Evolutionary conservation across 208 protist species (phyloP).

Genomic region (Lotmaria passim): DNA sequence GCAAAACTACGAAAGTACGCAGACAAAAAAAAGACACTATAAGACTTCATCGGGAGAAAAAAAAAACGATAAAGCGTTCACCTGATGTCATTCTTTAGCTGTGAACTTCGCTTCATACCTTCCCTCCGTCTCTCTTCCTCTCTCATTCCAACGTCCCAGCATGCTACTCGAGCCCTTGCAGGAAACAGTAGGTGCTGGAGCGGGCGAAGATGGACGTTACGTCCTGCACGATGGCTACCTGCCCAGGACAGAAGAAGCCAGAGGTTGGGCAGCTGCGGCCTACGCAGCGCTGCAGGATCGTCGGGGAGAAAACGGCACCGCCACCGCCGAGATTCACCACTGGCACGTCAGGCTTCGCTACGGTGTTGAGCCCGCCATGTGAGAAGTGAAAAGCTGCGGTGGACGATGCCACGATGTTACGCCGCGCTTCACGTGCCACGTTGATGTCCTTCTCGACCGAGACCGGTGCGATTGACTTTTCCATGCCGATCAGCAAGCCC

Average conservation of each 20-base stretch:
- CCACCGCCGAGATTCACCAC: constrained; percentile 64
- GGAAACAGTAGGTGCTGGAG: constrained; percentile 77
- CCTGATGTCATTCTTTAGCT: too few species aligned
- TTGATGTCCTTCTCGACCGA: constrained; percentile 78
- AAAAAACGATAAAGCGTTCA: too few species aligned
- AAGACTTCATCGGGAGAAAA: too few species aligned
- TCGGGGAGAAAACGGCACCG: constrained; percentile 61
- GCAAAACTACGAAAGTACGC: too few species aligned
- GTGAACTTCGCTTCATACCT: too few species aligned
- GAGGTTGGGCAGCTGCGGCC: constrained; percentile 67
- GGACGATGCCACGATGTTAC: constrained; percentile 73
- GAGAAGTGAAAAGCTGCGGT: constrained; percentile 84
- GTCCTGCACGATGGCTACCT: constrained; percentile 63
- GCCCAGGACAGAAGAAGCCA: constrained; percentile 79
- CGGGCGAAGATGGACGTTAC: constrained; percentile 65
- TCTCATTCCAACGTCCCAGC: background rate
- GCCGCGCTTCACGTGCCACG: constrained; percentile 70
- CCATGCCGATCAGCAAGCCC: constrained; percentile 58
- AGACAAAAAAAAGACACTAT: too few species aligned
- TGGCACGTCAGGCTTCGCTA: constrained; percentile 67
- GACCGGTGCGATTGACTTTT: constrained; percentile 53
- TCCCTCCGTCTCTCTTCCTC: too few species aligned
- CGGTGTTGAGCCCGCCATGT: constrained; percentile 75
- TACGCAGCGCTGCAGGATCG: constrained; percentile 75
- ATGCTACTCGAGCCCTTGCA: constrained; percentile 68